Evolutionary conservation across 805 yeast species (phyloP).

Genomic region (Brettanomyces bruxellensis): DNA sequence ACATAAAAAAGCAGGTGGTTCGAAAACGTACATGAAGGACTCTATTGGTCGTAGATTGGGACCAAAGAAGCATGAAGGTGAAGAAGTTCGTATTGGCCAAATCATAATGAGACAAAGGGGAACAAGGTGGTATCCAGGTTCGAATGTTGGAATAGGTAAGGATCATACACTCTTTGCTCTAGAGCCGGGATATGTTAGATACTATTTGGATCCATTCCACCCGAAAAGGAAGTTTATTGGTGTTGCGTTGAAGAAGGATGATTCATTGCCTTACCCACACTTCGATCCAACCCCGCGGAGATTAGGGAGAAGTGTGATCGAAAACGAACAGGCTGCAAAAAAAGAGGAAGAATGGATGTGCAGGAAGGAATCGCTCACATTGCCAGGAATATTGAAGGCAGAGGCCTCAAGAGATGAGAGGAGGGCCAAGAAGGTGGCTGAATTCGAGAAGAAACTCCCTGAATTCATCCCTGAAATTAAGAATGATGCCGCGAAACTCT

Average conservation of each 20-base stretch:
- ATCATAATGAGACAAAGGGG: conserved; percentile 93
- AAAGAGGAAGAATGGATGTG: conserved; percentile 54
- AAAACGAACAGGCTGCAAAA: conserved; percentile 39
- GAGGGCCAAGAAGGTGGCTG: conserved; percentile 23
- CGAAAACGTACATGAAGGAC: conserved; percentile 88
- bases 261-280: conserved; percentile 76
- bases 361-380: conserved; percentile 56
- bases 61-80: conserved; percentile 77
- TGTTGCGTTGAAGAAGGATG: conserved; percentile 58
- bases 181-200: conserved; percentile 91
- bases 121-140: conserved; percentile 90
- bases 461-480: conserved; percentile 12
- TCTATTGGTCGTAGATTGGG: conserved; percentile 94
- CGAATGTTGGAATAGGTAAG: conserved; percentile 79
- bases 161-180: conserved; percentile 88
- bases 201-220: conserved; percentile 91
- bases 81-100: conserved; percentile 69
- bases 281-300: conserved; percentile 84
- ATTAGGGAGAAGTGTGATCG: conserved; percentile 58
- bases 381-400: conserved; percentile 38
- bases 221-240: conserved; percentile 89
- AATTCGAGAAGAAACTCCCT: conserved; percentile 25
- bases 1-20: conserved; percentile 89
- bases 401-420: conserved; percentile 31
- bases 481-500: conserved; percentile 23